Evolutionary conservation across 805 yeast species (phyloP), one percentile per base, ranked within the genome.

Genomic region (Saccharomycopsis olivae): DNA sequence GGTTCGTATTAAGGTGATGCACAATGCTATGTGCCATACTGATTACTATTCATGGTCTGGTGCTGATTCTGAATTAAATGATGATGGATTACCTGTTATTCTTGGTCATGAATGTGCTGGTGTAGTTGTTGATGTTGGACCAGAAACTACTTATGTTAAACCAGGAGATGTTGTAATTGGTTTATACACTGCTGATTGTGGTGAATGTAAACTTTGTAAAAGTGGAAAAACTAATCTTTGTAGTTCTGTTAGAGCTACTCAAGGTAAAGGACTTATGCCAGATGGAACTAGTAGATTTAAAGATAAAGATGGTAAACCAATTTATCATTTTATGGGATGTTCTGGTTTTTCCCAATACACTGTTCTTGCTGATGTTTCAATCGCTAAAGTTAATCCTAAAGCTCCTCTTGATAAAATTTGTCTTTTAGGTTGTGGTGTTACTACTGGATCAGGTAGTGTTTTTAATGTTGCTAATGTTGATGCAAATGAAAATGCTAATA

Each of bases 71-170:
- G 98, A 92, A 65, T 15, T 35, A 10, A 25, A 23, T 16, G 38
- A 35, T 8, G 98, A 97, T 53, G 83, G 80, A 11, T 87, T 87
- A 73, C 97, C 97, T 14, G 80, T 78, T 15, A 66, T 92, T 46
- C 70, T 94, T 54, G 99, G 99, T 47, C 99, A 92, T 64, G 99
- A 92, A 64, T 96, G 96, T 64, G 95, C 96, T 29, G 99, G 98
- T 56, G 68, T 85, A 47, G 97, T 92, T 33, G 98, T 89, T 68
- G 73, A 86, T 38, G 72, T 92, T 32, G 99, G 99, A 55, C 15
- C 11, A 10, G 25, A 19, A 9, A 20, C n/a, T n/a, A 78, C 87
- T 46, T 73, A 64, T 54, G 96, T 89, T 53, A 83, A 86, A 65
- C 78, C 69, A 29, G 99, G 99, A 51, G 98, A 92, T 63, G 80